Evolutionary conservation across 2,329 filamentous ascomycete genomes (phyloP).

Genomic region (Monilinia aucupariae): DNA sequence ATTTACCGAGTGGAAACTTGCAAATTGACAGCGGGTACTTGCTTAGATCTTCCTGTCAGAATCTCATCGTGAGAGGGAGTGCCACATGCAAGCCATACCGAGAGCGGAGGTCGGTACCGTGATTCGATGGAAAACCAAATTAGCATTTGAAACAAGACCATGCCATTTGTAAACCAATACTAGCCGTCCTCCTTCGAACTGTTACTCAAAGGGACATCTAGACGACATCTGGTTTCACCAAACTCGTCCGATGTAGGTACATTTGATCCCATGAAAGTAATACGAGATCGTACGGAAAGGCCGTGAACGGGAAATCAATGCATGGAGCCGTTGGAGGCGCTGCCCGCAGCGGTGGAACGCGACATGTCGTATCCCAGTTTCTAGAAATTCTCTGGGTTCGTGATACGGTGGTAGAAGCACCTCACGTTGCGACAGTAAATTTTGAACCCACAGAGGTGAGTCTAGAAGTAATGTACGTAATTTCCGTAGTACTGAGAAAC

Average conservation of each 20-base stretch:
- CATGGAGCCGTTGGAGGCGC: not conserved
- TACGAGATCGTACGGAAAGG: not conserved
- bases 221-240: not conserved
- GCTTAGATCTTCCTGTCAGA: not conserved
- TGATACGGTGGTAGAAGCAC: not conserved
- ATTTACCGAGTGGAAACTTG: not conserved
- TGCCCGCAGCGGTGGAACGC: not conserved
- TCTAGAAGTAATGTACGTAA: not conserved
- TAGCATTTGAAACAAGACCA: not conserved
- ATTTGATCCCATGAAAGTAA: not conserved
- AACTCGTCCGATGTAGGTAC: not conserved
- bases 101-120: not conserved
- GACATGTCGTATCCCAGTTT: not conserved
- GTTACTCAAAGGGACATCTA: not conserved
- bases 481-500: not conserved
- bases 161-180: not conserved
- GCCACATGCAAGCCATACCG: not conserved
- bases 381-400: not conserved
- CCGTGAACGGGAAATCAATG: not conserved
- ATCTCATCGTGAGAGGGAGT: not conserved
- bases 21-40: conserved; percentile 1
- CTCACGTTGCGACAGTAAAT: not conserved
- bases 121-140: not conserved
- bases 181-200: not conserved
- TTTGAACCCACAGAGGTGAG: too few species aligned